A percentile compares a stretch with the other conserved stretches of the same genome.
Conservation (phyloP, 1,284 basidiomycete genomes). For the Schizophyllum amplum region DNA sequence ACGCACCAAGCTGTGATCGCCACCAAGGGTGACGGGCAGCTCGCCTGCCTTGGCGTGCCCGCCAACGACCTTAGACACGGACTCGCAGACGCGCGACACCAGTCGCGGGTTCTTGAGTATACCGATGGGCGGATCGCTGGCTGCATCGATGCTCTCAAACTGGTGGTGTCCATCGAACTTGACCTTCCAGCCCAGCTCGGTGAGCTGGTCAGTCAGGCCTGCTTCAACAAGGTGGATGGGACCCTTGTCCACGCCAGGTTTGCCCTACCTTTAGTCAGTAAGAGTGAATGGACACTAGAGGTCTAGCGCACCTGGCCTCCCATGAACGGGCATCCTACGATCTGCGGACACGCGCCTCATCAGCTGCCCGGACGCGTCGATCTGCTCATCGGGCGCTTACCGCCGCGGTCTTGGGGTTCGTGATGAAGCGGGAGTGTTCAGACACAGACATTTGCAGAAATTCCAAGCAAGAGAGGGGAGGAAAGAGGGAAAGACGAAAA, state of each 20-base stretch:
- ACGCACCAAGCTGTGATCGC: constrained; percentile 31
- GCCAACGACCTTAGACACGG: constrained; percentile 73
- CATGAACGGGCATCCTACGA: constrained; percentile 43
- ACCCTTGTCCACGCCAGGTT: constrained; percentile 83
- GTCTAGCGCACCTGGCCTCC: constrained; percentile 14
- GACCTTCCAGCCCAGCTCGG: constrained; percentile 83
- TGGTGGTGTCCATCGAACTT: constrained; percentile 84
- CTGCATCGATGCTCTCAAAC: constrained; percentile 71
- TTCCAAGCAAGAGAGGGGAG: not conserved
- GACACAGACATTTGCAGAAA: not conserved
- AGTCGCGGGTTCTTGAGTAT: constrained; percentile 83
- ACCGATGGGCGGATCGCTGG: constrained; percentile 75
- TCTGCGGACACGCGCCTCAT: constrained; percentile 16
- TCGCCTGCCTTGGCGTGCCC: constrained; percentile 71
- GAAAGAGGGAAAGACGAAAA: not conserved
- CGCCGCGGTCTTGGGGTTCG: constrained; percentile 60
- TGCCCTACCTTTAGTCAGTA: no score
- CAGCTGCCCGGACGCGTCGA: constrained; percentile 2
- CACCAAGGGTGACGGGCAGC: constrained; percentile 90
- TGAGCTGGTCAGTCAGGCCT: constrained; percentile 73
- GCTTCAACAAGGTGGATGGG: constrained; percentile 84
- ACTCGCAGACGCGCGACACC: constrained; percentile 78
- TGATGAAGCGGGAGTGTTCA: constrained; percentile 40
- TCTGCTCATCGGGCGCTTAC: constrained; percentile 31
- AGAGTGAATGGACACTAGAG: constrained; percentile 5